These are phyloP conservation scores for Piloderma croceum DNA, from an alignment of 768 basidiomycete genomes.

Conservation along the genomic window DNA sequence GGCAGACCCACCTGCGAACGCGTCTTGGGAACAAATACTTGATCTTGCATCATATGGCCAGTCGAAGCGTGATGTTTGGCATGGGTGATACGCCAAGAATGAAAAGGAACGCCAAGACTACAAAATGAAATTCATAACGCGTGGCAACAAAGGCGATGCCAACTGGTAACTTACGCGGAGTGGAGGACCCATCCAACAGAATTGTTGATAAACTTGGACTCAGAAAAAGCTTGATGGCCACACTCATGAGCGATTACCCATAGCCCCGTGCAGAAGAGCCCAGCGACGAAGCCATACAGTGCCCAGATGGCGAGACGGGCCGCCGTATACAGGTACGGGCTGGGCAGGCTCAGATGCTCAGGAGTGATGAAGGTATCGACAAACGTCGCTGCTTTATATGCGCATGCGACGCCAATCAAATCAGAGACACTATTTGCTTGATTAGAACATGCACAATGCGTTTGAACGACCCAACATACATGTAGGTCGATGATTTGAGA, in stretches of 20 bases:
- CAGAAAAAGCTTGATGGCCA: slow-evolving; percentile 94
- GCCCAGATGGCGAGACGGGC: slow-evolving; percentile 70
- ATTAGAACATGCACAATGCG: slow-evolving; percentile 4
- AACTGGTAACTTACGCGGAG: slow-evolving; percentile 56
- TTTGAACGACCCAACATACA: slow-evolving; percentile 42
- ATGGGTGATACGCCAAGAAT: slow-evolving; percentile 93
- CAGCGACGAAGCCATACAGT: slow-evolving; percentile 73
- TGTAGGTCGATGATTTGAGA: slow-evolving; percentile 67
- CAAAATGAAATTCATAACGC: slow-evolving; percentile 12
- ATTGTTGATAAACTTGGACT: slow-evolving; percentile 89
- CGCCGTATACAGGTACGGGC: slow-evolving; percentile 56
- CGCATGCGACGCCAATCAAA: slow-evolving; percentile 54
- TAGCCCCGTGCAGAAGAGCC: slow-evolving; percentile 85
- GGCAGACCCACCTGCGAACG: slow-evolving; percentile 66
- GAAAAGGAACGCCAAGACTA: slow-evolving; percentile 92
- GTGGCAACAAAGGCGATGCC: slow-evolving; percentile 3
- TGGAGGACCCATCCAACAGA: slow-evolving; percentile 89
- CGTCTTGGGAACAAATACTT: slow-evolving; percentile 93
- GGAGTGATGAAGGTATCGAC: slow-evolving; percentile 61
- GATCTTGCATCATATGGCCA: slow-evolving; percentile 89
- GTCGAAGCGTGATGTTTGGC: slow-evolving; percentile 95
- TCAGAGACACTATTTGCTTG: slow-evolving; percentile 60
- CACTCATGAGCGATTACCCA: slow-evolving; percentile 96
- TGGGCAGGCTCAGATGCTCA: slow-evolving; percentile 46
- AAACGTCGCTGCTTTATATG: slow-evolving; percentile 64